These are phyloP conservation scores for Trametes sp. DNA, from an alignment of 1,284 basidiomycete genomes.

Conservation along the genomic window DNA sequence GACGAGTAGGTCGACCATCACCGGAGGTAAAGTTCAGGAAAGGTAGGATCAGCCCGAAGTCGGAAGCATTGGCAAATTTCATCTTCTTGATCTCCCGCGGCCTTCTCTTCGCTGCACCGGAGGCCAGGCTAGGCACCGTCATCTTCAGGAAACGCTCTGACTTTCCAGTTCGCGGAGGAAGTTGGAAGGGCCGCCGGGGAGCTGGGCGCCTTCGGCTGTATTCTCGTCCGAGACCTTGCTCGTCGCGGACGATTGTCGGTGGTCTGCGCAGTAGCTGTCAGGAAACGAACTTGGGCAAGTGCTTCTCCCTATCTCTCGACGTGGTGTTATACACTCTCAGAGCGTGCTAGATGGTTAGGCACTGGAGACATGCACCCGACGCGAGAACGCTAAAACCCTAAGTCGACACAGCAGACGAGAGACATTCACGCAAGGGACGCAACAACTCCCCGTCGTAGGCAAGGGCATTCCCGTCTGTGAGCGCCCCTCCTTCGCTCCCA, in stretches of 20 bases:
- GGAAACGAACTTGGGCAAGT: not conserved
- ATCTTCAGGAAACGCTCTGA: conserved; percentile 5
- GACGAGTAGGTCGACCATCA: not conserved
- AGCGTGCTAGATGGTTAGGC: not conserved
- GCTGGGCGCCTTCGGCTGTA: conserved; percentile 6
- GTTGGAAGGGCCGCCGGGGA: conserved; percentile 8
- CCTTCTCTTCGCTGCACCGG: conserved; percentile 4
- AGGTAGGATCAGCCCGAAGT: conserved; percentile 14
- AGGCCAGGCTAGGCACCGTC: conserved; percentile 21
- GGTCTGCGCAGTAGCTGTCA: conserved; percentile 3
- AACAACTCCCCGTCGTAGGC: not conserved
- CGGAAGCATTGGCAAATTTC: conserved; percentile 21
- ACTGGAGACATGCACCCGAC: not conserved
- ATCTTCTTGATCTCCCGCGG: conserved; percentile 19
- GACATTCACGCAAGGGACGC: not conserved
- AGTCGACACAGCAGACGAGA: not conserved
- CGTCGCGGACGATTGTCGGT: conserved; percentile 24
- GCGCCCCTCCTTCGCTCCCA: conserved; percentile 7
- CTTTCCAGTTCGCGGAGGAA: conserved; percentile 8
- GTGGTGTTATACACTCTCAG: no score
- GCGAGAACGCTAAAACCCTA: conserved; percentile 1
- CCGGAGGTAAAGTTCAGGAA: not conserved
- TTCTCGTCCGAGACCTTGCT: conserved; percentile 1
- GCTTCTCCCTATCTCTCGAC: not conserved
- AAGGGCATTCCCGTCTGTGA: not conserved